These are phyloP conservation scores for Mycena latifolia DNA, from an alignment of 768 basidiomycete genomes.

Conservation along the genomic window DNA sequence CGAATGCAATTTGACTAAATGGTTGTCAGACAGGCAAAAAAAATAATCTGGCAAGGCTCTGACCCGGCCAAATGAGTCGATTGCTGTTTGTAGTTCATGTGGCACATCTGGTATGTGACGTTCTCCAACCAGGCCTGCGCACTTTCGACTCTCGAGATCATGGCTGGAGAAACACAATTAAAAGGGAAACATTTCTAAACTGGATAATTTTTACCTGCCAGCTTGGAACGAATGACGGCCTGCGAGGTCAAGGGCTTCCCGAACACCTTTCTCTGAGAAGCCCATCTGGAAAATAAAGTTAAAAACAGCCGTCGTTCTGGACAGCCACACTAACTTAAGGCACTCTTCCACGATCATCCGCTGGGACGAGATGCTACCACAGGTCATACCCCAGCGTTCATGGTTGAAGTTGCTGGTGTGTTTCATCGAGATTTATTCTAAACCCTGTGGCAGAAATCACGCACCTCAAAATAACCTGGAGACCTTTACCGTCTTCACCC, in stretches of 20 bases:
- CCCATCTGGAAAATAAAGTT: slow-evolving; percentile 63
- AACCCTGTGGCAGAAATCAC: slow-evolving; percentile 44
- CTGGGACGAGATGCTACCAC: slow-evolving; percentile 65
- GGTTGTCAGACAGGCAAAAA: not conserved
- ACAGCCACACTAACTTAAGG: slow-evolving; percentile 61
- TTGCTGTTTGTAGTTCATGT: slow-evolving; percentile 87
- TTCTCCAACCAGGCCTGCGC: slow-evolving; percentile 91
- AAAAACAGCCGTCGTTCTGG: slow-evolving; percentile 6
- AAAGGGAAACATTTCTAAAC: not conserved
- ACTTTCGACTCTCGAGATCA: slow-evolving; percentile 86
- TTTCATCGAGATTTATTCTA: slow-evolving; percentile 75
- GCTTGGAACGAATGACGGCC: slow-evolving; percentile 81
- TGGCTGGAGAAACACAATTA: slow-evolving; percentile 45
- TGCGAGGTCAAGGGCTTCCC: slow-evolving; percentile 77
- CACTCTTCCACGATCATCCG: slow-evolving; percentile 81
- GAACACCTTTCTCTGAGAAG: slow-evolving; percentile 82
- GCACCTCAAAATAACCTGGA: slow-evolving; percentile 48
- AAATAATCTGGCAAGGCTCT: slow-evolving; percentile 24
- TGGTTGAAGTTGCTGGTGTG: slow-evolving; percentile 75
- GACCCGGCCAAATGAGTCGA: slow-evolving; percentile 81
- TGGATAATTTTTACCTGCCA: slow-evolving; percentile 56
- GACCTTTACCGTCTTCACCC: slow-evolving; percentile 53
- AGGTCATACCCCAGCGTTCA: slow-evolving; percentile 81
- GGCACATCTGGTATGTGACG: slow-evolving; percentile 88
- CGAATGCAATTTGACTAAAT: slow-evolving; percentile 76